Base-by-base conservation (phyloP, 768 basidiomycete species). In the Amanita inopinata region DNA sequence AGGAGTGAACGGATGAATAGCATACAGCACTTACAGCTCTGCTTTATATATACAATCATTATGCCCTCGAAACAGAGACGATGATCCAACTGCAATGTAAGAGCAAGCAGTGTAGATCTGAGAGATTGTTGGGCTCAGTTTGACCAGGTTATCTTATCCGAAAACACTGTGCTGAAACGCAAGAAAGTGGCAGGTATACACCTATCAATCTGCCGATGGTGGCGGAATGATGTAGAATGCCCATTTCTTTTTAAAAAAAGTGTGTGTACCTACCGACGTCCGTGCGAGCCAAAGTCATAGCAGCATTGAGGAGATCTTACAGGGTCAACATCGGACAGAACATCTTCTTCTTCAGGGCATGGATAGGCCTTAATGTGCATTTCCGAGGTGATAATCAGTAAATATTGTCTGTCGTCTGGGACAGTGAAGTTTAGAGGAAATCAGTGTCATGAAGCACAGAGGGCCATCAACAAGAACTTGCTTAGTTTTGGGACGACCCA, bases 361-460 rank as follows among this genome's bases (percentile, higher is more conserved):
- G 5, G n/a, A 5, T 18, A 19, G 2, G 14, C 27, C n/a, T 30
- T 40, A 19, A 40, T 23, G 22, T 11, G 41, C 15, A 35, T 28
- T 34, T 44, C 43, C 43, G 42, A 43, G 42, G 43, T 34, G 43
- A 44, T 44, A 35, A 37, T 25, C 35, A 37, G n/a, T 25, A 3
- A 28, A 10, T 22, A 4, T 23, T 15, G 25, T 27, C 22, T 37
- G 43, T 44, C 30, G 24, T 20, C 28, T 18, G 33, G 34, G 27
- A 10, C 7, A 24, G 32, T 27, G 32, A 20, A 24, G n/a, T n/a
- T 33, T 23, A 24, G 32, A 27, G 24, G 41, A 14, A 27, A 44
- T 36, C 18, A 37, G 19, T n/a, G 24, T 15, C 24, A 18, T 28
- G 19, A n/a, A 25, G 27, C 15, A 14, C 18, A 44, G 30, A 37